A percentile compares a stretch with the other conserved stretches of the same genome.
Conservation (phyloP, 2,329 filamentous ascomycete species). For the Colletotrichum cuscutae region DNA sequence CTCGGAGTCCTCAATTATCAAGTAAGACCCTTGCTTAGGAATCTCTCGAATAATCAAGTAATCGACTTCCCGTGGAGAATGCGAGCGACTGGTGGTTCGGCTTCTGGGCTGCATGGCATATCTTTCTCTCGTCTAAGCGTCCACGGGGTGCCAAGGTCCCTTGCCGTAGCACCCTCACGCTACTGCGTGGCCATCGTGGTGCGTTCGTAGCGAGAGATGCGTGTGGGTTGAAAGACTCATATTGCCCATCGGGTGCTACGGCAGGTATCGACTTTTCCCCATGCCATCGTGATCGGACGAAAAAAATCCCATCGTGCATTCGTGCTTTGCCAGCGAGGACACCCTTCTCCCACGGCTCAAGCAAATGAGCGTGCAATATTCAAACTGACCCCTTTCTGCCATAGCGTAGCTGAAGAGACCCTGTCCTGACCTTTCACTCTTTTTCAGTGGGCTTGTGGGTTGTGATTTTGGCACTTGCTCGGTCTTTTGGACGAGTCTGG, state of each 20-base stretch:
- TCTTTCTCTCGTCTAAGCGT: background rate
- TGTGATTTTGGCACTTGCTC: background rate
- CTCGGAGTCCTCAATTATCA: background rate
- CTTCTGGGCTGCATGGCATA: background rate
- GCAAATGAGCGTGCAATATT: background rate
- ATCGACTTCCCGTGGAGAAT: background rate
- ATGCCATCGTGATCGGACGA: conserved; percentile 25
- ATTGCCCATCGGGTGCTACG: conserved; percentile 16
- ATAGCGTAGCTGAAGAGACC: background rate
- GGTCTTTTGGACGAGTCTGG: background rate
- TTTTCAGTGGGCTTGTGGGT: background rate
- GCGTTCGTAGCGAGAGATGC: background rate
- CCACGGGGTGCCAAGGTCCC: background rate
- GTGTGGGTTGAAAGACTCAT: conserved; percentile 11
- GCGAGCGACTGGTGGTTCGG: background rate
- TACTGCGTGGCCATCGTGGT: conserved; percentile 1
- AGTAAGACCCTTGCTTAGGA: conserved; percentile 16
- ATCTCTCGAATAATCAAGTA: conserved; percentile 7
- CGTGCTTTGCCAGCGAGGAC: no score
- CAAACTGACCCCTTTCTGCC: background rate
- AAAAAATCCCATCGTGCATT: conserved; percentile 15
- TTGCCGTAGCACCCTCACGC: conserved; percentile 5
- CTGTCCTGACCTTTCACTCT: background rate
- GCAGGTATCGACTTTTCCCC: conserved; percentile 17
- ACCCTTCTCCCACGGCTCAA: background rate